A percentile compares a stretch with the other conserved stretches of the same genome.
Evolutionary conservation across 352 stramenopile species (phyloP).

Genomic region (Stramenopiles sp.): DNA sequence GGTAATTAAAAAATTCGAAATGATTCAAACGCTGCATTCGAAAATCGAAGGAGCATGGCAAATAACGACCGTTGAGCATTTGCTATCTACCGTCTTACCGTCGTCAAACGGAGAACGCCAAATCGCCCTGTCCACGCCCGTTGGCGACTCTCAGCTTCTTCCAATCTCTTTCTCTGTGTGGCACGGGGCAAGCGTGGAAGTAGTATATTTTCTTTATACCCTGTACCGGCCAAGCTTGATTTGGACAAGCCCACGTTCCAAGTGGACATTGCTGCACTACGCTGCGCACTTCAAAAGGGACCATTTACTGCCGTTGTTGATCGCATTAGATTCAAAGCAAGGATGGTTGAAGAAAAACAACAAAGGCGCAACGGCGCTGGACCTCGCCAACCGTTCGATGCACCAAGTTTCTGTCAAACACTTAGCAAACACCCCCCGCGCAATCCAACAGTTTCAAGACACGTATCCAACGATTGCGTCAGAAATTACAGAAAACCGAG

Average conservation of each 20-base stretch:
- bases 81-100: neutral
- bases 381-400: neutral
- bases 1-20: neutral
- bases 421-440: neutral
- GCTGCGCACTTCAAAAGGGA: neutral
- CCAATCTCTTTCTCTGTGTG: constrained; percentile 2
- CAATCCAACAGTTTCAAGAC: neutral
- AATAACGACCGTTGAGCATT: neutral
- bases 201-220: neutral
- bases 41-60: neutral
- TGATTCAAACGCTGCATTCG: neutral
- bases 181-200: neutral
- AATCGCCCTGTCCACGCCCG: neutral
- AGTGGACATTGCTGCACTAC: neutral
- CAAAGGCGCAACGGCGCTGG: neutral
- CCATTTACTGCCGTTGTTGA: neutral
- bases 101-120: neutral
- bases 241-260: neutral
- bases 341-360: neutral
- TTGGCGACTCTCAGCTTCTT: neutral
- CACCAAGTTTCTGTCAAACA: neutral
- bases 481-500: neutral
- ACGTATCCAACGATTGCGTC: neutral
- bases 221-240: neutral
- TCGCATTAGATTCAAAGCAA: neutral